These are phyloP conservation scores for Trichoderma citrinoviride DNA, from an alignment of 2,329 filamentous ascomycete genomes.

Conservation along the genomic window DNA sequence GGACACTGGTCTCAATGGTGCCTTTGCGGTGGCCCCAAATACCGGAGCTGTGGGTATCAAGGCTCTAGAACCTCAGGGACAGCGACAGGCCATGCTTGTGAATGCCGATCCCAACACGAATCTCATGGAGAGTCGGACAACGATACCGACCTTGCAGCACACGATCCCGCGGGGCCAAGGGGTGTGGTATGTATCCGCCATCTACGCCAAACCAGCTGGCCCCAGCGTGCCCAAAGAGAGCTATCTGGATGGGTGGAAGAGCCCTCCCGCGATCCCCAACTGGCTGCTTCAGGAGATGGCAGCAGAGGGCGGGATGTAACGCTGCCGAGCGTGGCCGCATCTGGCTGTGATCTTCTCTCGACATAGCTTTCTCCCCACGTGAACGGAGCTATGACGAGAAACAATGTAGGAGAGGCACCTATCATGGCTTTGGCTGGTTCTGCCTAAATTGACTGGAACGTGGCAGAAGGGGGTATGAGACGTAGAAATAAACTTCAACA, in stretches of 20 bases:
- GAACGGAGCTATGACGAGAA: background rate
- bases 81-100: slow-evolving; percentile 61
- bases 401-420: background rate
- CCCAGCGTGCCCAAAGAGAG: slow-evolving; percentile 49
- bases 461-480: background rate
- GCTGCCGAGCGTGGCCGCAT: background rate
- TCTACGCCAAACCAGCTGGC: slow-evolving; percentile 50
- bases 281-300: slow-evolving; percentile 58
- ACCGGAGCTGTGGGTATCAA: slow-evolving; percentile 57
- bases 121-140: slow-evolving; percentile 67
- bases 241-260: slow-evolving; percentile 62
- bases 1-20: slow-evolving; percentile 49
- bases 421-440: background rate
- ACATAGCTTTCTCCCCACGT: background rate
- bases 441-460: background rate
- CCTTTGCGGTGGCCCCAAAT: slow-evolving; percentile 50
- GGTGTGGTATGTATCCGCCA: slow-evolving; percentile 66
- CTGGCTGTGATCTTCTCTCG: background rate
- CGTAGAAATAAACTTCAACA: background rate
- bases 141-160: slow-evolving; percentile 67
- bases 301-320: slow-evolving; percentile 21
- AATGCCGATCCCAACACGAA: slow-evolving; percentile 80
- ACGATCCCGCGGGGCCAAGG: slow-evolving; percentile 57
- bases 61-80: slow-evolving; percentile 47
- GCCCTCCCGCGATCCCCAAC: slow-evolving; percentile 53